Evolutionary conservation across 257 asterid species (phyloP), one percentile per base, ranked within the genome.

Genomic region (Lycium barbarum): DNA sequence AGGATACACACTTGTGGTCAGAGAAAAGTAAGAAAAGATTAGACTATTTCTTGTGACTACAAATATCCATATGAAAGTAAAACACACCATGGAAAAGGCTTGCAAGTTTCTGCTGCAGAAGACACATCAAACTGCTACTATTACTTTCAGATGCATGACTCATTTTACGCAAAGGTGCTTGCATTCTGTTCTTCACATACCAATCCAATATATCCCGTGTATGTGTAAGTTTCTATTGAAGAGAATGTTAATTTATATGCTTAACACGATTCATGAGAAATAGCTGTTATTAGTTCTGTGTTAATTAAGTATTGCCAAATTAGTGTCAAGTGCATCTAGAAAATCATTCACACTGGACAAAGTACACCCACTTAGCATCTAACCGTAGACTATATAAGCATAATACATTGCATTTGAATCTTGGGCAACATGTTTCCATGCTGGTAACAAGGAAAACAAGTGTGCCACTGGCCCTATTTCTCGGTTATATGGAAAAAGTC

Each of bases 1-100:
- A 83, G 66, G 79, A 79, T 87, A 84, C 84, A 82, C 78, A 58
- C 45, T 51, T 53, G 43, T 76, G 61, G 63, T 76, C 63, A 51
- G 45, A 76, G 81, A 76, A 26, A 76, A 76, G 38, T 49, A 76
- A 73, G 81, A 13, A 76, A 22, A 12, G 81, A 51, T 49, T 76
- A 51, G 63, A 43, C 22, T 51, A 76, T 22, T 40, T 49, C 22
- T 47, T 20, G 3, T 1, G 11, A 38, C 49, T 36, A 67, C 49
- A 26, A 6, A 11, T 33, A 65, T 65, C 72, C 49, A 67, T 67
- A 14, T 67, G 49, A 67, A 67, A 65, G 4, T 33, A 22, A 63
- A 65, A 66, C 45, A 33, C 20, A 8, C 62, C 40, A 20, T 22
- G 59, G 81, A 26, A 74, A 74, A 74, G 7, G 61, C 45, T 74